A percentile compares a stretch with the other conserved stretches of the same genome.
Conservation (phyloP, 2,329 filamentous ascomycete species). For the Rhynchosporium secalis region DNA sequence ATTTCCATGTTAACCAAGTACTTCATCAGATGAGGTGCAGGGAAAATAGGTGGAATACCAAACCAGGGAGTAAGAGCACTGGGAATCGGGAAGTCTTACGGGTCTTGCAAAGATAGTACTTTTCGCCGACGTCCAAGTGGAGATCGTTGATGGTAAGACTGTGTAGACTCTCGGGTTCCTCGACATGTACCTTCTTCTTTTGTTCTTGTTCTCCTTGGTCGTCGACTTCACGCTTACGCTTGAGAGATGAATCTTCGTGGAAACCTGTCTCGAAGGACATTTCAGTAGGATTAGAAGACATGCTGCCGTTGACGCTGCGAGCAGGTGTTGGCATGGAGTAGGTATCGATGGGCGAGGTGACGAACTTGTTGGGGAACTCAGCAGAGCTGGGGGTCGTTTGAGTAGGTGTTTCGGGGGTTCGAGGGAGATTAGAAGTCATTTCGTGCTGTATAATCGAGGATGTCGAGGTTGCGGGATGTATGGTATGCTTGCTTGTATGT, state of each 20-base stretch:
- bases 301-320: conserved; percentile 60
- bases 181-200: conserved; percentile 66
- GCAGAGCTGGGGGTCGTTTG: conserved; percentile 55
- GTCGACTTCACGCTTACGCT: conserved; percentile 61
- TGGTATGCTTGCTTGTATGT: conserved; percentile 11
- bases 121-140: conserved; percentile 65
- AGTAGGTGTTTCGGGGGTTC: conserved; percentile 67
- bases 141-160: conserved; percentile 63
- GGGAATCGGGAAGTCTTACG: conserved; percentile 59
- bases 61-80: conserved; percentile 22
- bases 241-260: conserved; percentile 56
- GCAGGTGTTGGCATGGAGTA: conserved; percentile 59
- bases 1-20: conserved; percentile 41
- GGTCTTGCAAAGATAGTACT: conserved; percentile 66
- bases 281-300: conserved; percentile 33
- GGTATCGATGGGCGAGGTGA: conserved; percentile 48
- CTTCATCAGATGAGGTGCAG: conserved; percentile 31
- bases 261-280: conserved; percentile 23
- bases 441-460: conserved; percentile 24
- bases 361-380: conserved; percentile 46
- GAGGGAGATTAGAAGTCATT: conserved; percentile 65
- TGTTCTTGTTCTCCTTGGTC: conserved; percentile 56
- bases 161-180: conserved; percentile 47
- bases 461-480: conserved; percentile 14
- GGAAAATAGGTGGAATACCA: conserved; percentile 22